A percentile compares a stretch with the other conserved stretches of the same genome.
Conservation (phyloP, 345 rosid species). For the Pelargonium nanum region DNA sequence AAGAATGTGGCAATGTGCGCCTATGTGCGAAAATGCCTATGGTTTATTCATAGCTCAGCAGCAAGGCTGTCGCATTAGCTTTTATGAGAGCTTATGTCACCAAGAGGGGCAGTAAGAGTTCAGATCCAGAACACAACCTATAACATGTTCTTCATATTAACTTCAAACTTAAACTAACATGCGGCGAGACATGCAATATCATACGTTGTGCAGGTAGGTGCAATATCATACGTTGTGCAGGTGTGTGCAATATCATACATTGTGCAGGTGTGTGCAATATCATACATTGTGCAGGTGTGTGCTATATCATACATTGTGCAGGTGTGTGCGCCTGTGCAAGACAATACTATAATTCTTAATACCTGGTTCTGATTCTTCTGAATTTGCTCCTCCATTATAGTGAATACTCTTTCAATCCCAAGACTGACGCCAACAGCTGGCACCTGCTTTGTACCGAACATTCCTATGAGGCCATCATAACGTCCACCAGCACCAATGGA, state of each 20-base stretch:
- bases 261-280: background rate
- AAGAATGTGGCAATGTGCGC: no score
- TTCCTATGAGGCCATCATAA: constrained; percentile 84
- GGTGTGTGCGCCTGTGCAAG: background rate
- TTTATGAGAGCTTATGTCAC: no score
- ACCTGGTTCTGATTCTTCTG: constrained; percentile 63
- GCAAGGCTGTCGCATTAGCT: no score
- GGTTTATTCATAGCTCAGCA: no score
- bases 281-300: background rate
- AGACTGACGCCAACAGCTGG: constrained; percentile 94
- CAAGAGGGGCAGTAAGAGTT: background rate
- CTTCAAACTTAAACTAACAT: no score
- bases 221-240: no score
- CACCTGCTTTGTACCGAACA: constrained; percentile 77
- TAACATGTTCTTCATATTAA: background rate
- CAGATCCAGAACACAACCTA: background rate
- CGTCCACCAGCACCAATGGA: constrained; percentile 93
- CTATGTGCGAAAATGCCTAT: no score
- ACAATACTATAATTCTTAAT: background rate
- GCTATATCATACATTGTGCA: background rate
- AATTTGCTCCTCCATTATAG: constrained; percentile 77
- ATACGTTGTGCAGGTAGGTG: background rate
- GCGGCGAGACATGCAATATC: background rate
- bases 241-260: background rate
- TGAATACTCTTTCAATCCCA: constrained; percentile 82